Evolutionary conservation across 148 eudicot species (phyloP).

Genomic region (Rhododendron molle): DNA sequence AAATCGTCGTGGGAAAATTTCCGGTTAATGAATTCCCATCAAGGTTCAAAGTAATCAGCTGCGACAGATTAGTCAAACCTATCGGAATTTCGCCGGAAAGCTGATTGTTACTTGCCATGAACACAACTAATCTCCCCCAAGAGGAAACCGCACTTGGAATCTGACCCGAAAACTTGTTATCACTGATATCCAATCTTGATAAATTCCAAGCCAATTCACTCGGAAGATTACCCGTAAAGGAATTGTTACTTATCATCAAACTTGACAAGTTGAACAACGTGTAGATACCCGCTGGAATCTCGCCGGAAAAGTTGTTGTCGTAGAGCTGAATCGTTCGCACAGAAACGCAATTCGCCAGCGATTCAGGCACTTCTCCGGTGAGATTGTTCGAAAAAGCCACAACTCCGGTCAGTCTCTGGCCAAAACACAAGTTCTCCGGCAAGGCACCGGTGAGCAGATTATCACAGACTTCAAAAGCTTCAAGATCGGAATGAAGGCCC

Average conservation of each 20-base stretch:
- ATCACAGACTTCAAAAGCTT: constrained; percentile 30
- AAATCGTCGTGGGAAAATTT: constrained; percentile 15
- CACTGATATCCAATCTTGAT: constrained; percentile 34
- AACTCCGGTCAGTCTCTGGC: constrained; percentile 29
- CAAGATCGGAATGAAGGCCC: constrained; percentile 46
- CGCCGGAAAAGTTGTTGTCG: constrained; percentile 44
- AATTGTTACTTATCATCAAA: constrained; percentile 36
- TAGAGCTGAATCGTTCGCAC: constrained; percentile 29
- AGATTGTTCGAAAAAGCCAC: constrained; percentile 45
- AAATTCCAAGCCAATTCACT: constrained; percentile 35
- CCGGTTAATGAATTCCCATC: constrained; percentile 27
- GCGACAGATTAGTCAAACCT: constrained; percentile 36
- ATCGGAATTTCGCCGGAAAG: constrained; percentile 46
- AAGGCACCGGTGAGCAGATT: constrained; percentile 49
- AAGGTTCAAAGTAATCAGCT: constrained; percentile 10
- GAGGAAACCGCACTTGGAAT: constrained; percentile 33
- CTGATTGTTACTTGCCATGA: constrained; percentile 49
- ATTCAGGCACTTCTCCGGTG: constrained; percentile 48
- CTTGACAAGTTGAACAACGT: constrained; percentile 22
- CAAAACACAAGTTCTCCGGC: constrained; percentile 48
- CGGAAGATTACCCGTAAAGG: constrained; percentile 52
- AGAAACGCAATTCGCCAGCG: constrained; percentile 33
- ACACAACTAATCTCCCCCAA: constrained; percentile 38
- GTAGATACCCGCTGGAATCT: constrained; percentile 55
- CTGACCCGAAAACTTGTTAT: constrained; percentile 54